Evolutionary conservation across 169 alveolate species (phyloP).

Genomic region (Hepatocystis sp.): DNA sequence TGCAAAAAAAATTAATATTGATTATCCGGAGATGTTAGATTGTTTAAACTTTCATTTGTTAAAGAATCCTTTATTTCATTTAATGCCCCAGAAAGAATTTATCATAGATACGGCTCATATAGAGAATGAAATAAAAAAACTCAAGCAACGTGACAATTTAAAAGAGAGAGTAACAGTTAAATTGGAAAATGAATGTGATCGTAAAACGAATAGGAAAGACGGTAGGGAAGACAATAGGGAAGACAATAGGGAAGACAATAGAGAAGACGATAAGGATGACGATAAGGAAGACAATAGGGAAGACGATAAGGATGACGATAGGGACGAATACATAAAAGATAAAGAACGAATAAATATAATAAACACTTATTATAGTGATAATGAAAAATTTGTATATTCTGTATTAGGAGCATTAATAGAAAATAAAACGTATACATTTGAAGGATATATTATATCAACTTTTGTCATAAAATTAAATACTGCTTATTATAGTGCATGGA

Average conservation of each 20-base stretch:
- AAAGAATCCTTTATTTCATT: too few relatives aligned
- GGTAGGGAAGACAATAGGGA: too few relatives aligned
- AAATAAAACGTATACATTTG: conserved; percentile 45
- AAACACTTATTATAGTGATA: conserved; percentile 51
- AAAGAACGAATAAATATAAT: conserved; percentile 31
- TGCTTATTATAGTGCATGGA: conserved; percentile 73
- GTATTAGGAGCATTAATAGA: conserved; percentile 49
- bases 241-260: neutral
- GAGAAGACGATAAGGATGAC: neutral
- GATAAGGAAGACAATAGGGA: conserved; percentile 3
- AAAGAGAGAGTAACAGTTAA: neutral
- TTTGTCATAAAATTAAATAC: conserved; percentile 46
- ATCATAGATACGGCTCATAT: neutral
- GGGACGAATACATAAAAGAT: conserved; percentile 8
- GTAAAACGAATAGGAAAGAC: too few relatives aligned
- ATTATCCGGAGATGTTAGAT: neutral
- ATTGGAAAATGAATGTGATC: neutral
- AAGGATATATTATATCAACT: conserved; percentile 54
- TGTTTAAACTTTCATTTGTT: neutral
- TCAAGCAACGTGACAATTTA: too few relatives aligned
- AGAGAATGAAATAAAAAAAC: neutral
- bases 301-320: too few relatives aligned
- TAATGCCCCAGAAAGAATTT: too few relatives aligned
- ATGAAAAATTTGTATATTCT: conserved; percentile 19
- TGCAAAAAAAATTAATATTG: neutral